These are phyloP conservation scores for Nakataea oryzae DNA, from an alignment of 2,329 filamentous ascomycete genomes.

Conservation along the genomic window DNA sequence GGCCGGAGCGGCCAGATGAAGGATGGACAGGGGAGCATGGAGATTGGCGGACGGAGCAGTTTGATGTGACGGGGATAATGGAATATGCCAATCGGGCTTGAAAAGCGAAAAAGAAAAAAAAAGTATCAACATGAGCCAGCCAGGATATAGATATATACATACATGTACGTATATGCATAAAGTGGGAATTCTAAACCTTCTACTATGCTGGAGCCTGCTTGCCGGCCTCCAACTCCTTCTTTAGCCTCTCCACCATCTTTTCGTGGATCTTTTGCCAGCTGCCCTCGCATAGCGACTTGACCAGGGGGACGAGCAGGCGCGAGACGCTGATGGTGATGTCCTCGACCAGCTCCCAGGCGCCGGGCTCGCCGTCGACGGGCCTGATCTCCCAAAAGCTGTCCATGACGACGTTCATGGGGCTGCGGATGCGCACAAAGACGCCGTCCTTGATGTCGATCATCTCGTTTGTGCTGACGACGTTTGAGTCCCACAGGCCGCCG, in stretches of 20 bases:
- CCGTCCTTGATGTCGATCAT: constrained; percentile 38
- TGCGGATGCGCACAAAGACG: constrained; percentile 38
- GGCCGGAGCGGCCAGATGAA: constrained; percentile 92
- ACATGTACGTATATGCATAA: too few relatives aligned
- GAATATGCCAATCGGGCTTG: too few relatives aligned
- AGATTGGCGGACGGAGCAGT: constrained; percentile 85
- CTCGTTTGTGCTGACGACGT: constrained; percentile 43
- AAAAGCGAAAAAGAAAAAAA: not conserved
- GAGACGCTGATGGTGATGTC: constrained; percentile 39
- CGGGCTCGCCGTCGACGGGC: constrained; percentile 8
- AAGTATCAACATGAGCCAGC: too few relatives aligned
- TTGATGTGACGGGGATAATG: constrained; percentile 55
- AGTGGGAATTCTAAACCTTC: too few relatives aligned
- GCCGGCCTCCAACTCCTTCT: constrained; percentile 13
- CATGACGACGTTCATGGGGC: constrained; percentile 39
- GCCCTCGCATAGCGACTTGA: constrained; percentile 39
- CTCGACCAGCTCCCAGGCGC: constrained; percentile 27
- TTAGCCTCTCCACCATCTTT: constrained; percentile 31
- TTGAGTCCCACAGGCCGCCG: constrained; percentile 43
- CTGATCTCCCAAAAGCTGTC: constrained; percentile 39
- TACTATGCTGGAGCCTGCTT: not conserved
- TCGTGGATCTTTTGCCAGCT: constrained; percentile 39
- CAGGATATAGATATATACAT: not conserved
- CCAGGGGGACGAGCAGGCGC: constrained; percentile 33
- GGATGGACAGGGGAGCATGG: constrained; percentile 81